phyloP scores from a whole-genome alignment of 2,329 filamentous ascomycete species.

The Trichoderma atrobrunneum region DNA sequence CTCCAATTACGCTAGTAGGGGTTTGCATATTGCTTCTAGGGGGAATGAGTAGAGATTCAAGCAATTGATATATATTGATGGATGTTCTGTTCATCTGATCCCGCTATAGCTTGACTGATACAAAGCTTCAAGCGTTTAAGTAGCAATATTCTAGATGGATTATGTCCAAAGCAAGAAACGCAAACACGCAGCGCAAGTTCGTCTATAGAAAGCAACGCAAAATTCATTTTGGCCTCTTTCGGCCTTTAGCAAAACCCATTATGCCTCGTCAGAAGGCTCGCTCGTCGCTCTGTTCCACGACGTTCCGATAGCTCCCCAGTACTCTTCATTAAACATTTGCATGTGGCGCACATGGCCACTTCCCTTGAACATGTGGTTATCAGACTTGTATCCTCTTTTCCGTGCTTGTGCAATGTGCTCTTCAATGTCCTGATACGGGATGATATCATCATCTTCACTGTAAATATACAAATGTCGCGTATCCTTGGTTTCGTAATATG shows the following conservation, averaged over 20 bases:
- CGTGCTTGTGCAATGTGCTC: slow-evolving; percentile 49
- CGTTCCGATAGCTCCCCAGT: slow-evolving; percentile 49
- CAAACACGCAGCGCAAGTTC: not conserved
- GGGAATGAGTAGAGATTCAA: not conserved
- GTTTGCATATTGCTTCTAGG: not conserved
- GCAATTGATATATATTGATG: not conserved
- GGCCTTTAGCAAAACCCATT: not conserved
- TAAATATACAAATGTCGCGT: slow-evolving; percentile 56
- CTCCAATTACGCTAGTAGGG: not conserved
- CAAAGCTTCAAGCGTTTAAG: not conserved
- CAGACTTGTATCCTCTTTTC: slow-evolving; percentile 47
- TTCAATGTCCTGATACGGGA: slow-evolving; percentile 55
- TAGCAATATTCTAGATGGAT: not conserved
- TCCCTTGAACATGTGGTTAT: slow-evolving; percentile 53
- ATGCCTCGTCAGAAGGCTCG: slow-evolving; percentile 1
- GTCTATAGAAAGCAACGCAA: not conserved
- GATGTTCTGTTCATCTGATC: not conserved
- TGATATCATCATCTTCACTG: slow-evolving; percentile 56
- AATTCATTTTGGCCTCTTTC: not conserved
- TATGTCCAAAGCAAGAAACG: not conserved
- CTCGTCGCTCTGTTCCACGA: slow-evolving; percentile 27
- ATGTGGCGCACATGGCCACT: slow-evolving; percentile 62
- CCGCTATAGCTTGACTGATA: fast-evolving
- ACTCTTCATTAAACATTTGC: slow-evolving; percentile 52
- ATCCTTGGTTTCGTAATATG: slow-evolving; percentile 32